Base-by-base conservation (phyloP, 805 yeast genomes). In the Kazachstania psychrophila region DNA sequence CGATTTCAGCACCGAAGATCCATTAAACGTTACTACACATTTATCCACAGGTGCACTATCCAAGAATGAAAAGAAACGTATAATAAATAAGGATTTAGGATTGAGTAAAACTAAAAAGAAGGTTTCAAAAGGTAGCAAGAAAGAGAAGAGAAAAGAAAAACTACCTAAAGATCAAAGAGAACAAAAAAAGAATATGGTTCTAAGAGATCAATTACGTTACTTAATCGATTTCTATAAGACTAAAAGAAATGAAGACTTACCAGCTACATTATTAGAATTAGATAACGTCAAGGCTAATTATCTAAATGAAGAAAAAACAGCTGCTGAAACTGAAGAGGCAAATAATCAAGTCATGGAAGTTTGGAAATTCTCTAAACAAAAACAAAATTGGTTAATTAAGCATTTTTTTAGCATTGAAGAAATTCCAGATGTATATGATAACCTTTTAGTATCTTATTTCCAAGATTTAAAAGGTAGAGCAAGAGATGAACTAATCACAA, bases 341-440 rank as follows among this genome's bases (percentile, higher is more conserved):
- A 45, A 40, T 10, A 36, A 43, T 16, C 41, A 24, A 16, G 54
- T 54, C 16, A 38, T 50, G n/a, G 54, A 49, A 13, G 47, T 56
- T 15, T 60, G 64, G 64, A 60, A 60, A 34, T 60, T 58, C 33
- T 55, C 61, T 23, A 60, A 60, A 33, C 61, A 56, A 27, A 60
- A 60, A 26, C 64, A 60, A 32, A 57, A 54, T 28, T 60, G 64
- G 64, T 39, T 60, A 20, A 39, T 58, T 19, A 60, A 58, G 28
- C 57, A 60, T 40, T 44, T 56, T 37, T 49, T 56, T 18, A 45
- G 44, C 20, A 27, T 40, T 3, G 52, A 48, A 6, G 54, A 48
- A 25, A 44, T 60, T 9, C 62, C 62, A 18, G 26, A 34, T 5
- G 50, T 43, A 24, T 58, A 52, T 31, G 47, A 60, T 37, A 45